Evolutionary conservation across 2,329 filamentous ascomycete species (phyloP), one percentile per base, ranked within the genome.

Genomic region (Penicillium sp.): DNA sequence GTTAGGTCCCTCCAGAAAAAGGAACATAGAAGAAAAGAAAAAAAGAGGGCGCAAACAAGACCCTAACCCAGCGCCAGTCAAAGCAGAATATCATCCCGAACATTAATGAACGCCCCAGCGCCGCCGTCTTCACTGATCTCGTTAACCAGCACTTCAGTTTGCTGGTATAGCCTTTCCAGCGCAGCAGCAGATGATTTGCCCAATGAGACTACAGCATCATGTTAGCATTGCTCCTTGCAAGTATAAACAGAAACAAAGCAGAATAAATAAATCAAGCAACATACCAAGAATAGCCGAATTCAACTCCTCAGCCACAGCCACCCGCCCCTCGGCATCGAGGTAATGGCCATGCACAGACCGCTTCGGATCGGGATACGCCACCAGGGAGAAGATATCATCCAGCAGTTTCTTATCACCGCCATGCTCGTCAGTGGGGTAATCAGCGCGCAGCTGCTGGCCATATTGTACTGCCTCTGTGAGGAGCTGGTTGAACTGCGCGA

Each of bases 211-310:
- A 19, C 10, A 31, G 9, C 15, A 13, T 3, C 3, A 2, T 17
- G 28, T 46, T 31, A 46, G 43, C 24, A 3, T 45, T 15, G 12
- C 8, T 22, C 10, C 4, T 31, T 5, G 7, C 9, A 24, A 31
- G 19, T 39, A 15, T 8, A 7, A 39, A 39, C 32, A 21, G 17
- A 24, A 50, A n/a, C 3, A 43, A 29, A 21, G 22, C 51, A 38
- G 52, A 33, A 43, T n/a, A 42, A 22, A 32, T 42, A 44, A 9
- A 6, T 12, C 26, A 32, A 17, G 21, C 35, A 51, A 51, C 83
- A 73, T 74, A 95, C 89, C 82, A 53, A 98, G 69, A 60, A 98
- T 95, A 41, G 88, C 90, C 53, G 88, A 87, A 69, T 97, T 97
- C 49, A 98, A 75, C 68, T 95, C 90, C 72, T 98, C 93, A 8